Conservation (phyloP, 2,329 filamentous ascomycete species). For the Aulographum hederae region DNA sequence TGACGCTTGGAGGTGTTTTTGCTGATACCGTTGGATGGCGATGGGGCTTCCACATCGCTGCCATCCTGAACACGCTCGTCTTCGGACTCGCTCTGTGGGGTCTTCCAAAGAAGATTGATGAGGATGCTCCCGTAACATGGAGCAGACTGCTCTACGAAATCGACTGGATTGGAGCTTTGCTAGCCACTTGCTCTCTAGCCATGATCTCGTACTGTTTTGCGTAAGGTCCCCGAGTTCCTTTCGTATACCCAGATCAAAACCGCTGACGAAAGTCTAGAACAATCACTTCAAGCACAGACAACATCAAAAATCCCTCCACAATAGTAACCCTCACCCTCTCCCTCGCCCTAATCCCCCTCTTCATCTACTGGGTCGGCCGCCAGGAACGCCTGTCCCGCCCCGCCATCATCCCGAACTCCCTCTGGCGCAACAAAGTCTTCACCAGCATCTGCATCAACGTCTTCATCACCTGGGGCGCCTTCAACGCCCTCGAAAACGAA, state of each 20-base stretch:
- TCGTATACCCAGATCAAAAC: background rate
- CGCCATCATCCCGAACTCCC: slow-evolving; percentile 41
- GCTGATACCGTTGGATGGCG: slow-evolving; percentile 30
- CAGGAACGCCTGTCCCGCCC: slow-evolving; percentile 27
- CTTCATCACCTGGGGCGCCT: slow-evolving; percentile 19
- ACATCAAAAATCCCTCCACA: slow-evolving; percentile 24
- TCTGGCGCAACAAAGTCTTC: slow-evolving; percentile 42
- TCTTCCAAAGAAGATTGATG: slow-evolving; percentile 14
- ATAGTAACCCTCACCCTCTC: slow-evolving; percentile 29
- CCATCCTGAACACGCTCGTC: slow-evolving; percentile 23
- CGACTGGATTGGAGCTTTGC: slow-evolving; percentile 33
- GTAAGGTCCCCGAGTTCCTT: slow-evolving; percentile 18
- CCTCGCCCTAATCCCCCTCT: slow-evolving; percentile 25
- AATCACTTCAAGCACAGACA: slow-evolving; percentile 20
- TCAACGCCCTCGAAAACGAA: slow-evolving; percentile 19
- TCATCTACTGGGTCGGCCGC: slow-evolving; percentile 34
- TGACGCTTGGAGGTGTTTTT: slow-evolving; percentile 32
- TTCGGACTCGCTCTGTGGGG: slow-evolving; percentile 20
- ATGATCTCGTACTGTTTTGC: slow-evolving; percentile 36
- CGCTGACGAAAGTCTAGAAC: slow-evolving; percentile 9
- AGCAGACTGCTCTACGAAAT: slow-evolving; percentile 23
- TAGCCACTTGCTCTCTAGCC: slow-evolving; percentile 28
- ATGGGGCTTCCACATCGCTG: slow-evolving; percentile 30
- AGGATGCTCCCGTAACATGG: slow-evolving; percentile 11
- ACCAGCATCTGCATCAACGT: slow-evolving; percentile 33